Percentiles rank a stretch among this genome's conserved stretches.
phyloP scores from a whole-genome alignment of 805 yeast species.

The Cyberlindnera suaveolens region DNA sequence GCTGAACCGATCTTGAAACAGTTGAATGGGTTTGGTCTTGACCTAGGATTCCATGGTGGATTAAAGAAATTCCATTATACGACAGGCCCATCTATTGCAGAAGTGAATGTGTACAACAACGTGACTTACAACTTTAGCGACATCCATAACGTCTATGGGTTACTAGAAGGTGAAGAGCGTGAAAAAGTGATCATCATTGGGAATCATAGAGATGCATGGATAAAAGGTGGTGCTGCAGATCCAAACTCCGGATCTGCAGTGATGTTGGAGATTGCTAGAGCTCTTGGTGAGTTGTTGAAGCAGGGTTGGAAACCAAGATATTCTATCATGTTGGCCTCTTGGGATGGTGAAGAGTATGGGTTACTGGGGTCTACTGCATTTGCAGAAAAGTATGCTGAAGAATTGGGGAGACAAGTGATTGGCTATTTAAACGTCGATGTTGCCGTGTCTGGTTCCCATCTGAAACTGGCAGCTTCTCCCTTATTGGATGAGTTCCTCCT shows the following conservation, averaged over 20 bases:
- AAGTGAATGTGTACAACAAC: conserved; percentile 49
- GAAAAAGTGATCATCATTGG: conserved; percentile 60
- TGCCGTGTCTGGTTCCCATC: conserved; percentile 50
- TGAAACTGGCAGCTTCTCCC: conserved; percentile 51
- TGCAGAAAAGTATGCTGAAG: conserved; percentile 55
- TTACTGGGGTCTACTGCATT: conserved; percentile 71
- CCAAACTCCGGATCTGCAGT: conserved; percentile 73
- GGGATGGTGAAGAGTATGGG: conserved; percentile 83
- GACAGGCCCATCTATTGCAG: conserved; percentile 42
- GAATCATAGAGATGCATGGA: conserved; percentile 80
- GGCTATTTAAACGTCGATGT: conserved; percentile 70
- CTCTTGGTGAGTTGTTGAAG: conserved; percentile 42
- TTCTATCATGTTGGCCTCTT: conserved; percentile 62
- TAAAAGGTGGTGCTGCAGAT: conserved; percentile 72
- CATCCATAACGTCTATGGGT: conserved; percentile 58
- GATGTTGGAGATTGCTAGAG: conserved; percentile 57
- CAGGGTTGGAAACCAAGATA: conserved; percentile 63
- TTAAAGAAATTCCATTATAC: conserved; percentile 40
- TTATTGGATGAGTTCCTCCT: conserved; percentile 42
- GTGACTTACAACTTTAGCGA: conserved; percentile 60
- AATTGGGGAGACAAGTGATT: conserved; percentile 44
- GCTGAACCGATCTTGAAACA: conserved; percentile 55
- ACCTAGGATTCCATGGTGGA: conserved; percentile 43
- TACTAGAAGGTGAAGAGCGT: conserved; percentile 44
- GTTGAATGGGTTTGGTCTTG: conserved; percentile 53